A percentile compares a stretch with the other conserved stretches of the same genome.
phyloP scores from a whole-genome alignment of 352 stramenopile genomes.

The Phytophthora pinifolia region DNA sequence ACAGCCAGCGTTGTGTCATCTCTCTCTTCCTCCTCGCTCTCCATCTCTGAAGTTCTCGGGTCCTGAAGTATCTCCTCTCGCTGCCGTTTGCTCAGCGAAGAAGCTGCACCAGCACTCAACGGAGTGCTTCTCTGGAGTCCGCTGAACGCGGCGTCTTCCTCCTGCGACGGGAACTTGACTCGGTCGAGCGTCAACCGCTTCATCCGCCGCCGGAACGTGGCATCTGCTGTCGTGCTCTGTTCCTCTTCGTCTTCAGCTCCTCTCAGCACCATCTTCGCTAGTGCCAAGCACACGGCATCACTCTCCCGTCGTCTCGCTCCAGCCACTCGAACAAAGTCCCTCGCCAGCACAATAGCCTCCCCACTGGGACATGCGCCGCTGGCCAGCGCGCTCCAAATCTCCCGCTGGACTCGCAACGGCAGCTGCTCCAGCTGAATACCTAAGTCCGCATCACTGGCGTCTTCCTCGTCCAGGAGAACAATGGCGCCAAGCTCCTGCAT shows the following conservation, averaged over 20 bases:
- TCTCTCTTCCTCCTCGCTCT: constrained; percentile 10
- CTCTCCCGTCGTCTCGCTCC: constrained; percentile 7
- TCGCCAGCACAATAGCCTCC: constrained; percentile 21
- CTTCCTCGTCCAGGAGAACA: constrained; percentile 13
- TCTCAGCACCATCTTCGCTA: constrained; percentile 29
- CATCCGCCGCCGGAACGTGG: constrained; percentile 35
- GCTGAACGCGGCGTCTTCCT: constrained; percentile 8
- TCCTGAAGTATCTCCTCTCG: constrained; percentile 9
- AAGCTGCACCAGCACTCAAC: neutral
- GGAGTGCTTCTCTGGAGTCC: neutral
- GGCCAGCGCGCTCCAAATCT: constrained; percentile 62
- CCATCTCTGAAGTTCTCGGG: neutral
- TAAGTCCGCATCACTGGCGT: constrained; percentile 11
- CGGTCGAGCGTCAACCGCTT: constrained; percentile 25
- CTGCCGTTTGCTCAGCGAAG: constrained; percentile 16
- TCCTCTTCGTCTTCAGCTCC: constrained; percentile 6
- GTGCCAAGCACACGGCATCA: constrained; percentile 31
- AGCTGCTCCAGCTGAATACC: constrained; percentile 50
- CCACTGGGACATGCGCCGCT: constrained; percentile 20
- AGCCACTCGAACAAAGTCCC: constrained; percentile 26
- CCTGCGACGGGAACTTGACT: constrained; percentile 25
- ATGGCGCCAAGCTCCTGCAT: constrained; percentile 31
- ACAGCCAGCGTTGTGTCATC: neutral
- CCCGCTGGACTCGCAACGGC: constrained; percentile 41
- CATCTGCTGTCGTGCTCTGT: constrained; percentile 4